Evolutionary conservation across 2,329 filamentous ascomycete genomes (phyloP).

Genomic region (Grosmannia huntii): DNA sequence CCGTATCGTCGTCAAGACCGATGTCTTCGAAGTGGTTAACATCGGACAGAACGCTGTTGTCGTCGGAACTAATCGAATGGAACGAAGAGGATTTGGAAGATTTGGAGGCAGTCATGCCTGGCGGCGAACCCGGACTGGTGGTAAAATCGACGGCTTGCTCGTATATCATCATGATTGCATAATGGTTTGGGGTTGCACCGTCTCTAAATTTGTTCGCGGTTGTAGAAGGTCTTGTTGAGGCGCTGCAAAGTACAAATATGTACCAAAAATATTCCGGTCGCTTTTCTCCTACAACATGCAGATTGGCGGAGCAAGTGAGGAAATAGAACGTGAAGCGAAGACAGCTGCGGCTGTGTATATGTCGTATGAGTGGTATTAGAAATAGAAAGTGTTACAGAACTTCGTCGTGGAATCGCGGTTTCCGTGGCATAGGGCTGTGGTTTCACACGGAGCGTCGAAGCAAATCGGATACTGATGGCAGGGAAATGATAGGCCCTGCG

Average conservation of each 20-base stretch:
- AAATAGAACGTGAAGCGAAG: background rate
- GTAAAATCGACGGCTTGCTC: constrained; percentile 25
- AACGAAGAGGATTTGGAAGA: constrained; percentile 87
- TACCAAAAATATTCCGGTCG: background rate
- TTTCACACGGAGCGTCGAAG: background rate
- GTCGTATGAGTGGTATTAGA: background rate
- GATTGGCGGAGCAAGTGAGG: background rate
- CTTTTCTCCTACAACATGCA: background rate
- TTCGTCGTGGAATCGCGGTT: background rate
- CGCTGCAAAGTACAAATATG: background rate
- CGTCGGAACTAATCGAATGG: constrained; percentile 65
- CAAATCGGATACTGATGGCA: background rate
- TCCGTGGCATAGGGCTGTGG: background rate
- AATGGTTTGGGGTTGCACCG: background rate
- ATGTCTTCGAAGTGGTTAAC: constrained; percentile 88
- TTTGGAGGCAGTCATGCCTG: constrained; percentile 70
- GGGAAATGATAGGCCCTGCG: background rate
- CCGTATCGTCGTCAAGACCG: constrained; percentile 55
- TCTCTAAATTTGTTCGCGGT: background rate
- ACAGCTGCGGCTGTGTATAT: background rate
- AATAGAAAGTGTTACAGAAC: background rate
- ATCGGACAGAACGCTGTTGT: constrained; percentile 57
- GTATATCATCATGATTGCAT: constrained; percentile 27
- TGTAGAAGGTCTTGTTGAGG: background rate
- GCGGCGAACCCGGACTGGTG: constrained; percentile 51